These are phyloP conservation scores for Millerozyma miso DNA, from an alignment of 805 yeast species.

Conservation along the genomic window DNA sequence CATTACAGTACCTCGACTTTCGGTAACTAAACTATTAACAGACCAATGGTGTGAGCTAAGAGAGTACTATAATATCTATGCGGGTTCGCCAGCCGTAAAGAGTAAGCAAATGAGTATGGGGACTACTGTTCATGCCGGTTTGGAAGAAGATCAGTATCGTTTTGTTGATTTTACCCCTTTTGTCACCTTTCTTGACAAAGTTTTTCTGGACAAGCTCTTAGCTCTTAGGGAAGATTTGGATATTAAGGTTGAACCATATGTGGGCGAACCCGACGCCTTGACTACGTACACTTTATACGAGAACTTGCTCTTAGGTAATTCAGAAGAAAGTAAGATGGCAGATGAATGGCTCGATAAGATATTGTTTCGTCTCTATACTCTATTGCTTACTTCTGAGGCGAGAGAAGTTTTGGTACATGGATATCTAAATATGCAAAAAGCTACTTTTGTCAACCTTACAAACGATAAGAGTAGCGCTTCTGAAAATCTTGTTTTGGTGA, in stretches of 20 bases:
- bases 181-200: slow-evolving; percentile 6
- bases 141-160: slow-evolving; percentile 47
- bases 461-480: slow-evolving; percentile 3
- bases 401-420: slow-evolving; percentile 62
- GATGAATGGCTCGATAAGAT: slow-evolving; percentile 40
- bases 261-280: background rate
- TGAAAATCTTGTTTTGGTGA: slow-evolving; percentile 40
- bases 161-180: slow-evolving; percentile 18
- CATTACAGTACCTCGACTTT: slow-evolving; percentile 33
- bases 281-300: background rate
- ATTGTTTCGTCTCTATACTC: slow-evolving; percentile 31
- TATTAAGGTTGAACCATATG: background rate
- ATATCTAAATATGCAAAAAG: slow-evolving; percentile 29
- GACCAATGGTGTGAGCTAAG: slow-evolving; percentile 68
- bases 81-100: slow-evolving; percentile 28
- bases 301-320: background rate
- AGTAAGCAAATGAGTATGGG: slow-evolving; percentile 48
- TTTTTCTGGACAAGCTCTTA: slow-evolving; percentile 4
- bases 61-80: slow-evolving; percentile 48
- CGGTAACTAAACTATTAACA: slow-evolving; percentile 59
- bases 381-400: slow-evolving; percentile 48
- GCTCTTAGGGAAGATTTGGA: slow-evolving; percentile 1
- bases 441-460: slow-evolving; percentile 2
- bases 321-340: slow-evolving; percentile 17
- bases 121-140: slow-evolving; percentile 37